Conservation (phyloP, 1,139 yeast genomes). For the Pichia sorboxylosa region DNA sequence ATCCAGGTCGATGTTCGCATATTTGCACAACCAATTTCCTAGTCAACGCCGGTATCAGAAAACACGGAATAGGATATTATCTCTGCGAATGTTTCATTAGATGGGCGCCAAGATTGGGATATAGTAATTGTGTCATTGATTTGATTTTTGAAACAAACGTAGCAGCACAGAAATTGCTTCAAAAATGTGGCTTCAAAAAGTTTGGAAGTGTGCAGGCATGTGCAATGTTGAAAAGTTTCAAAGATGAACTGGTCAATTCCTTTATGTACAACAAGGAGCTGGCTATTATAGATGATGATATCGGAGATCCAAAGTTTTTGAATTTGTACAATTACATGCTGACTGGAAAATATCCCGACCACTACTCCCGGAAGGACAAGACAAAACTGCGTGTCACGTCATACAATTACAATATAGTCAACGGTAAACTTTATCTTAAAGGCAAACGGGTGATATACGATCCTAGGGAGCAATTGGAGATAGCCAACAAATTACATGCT, state of each 20-base stretch:
- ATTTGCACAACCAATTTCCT: constrained; percentile 85
- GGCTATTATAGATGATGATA: constrained; percentile 26
- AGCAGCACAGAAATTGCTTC: constrained; percentile 72
- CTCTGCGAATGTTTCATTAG: constrained; percentile 72
- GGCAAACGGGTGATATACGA: constrained; percentile 77
- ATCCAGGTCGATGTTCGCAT: constrained; percentile 87
- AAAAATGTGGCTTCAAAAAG: constrained; percentile 63
- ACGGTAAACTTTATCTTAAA: constrained; percentile 57
- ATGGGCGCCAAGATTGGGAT: constrained; percentile 88
- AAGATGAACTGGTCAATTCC: constrained; percentile 65
- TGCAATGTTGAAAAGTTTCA: constrained; percentile 67
- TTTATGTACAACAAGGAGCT: constrained; percentile 34
- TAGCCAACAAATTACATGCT: constrained; percentile 68
- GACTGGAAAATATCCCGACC: constrained; percentile 78
- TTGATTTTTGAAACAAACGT: constrained; percentile 81
- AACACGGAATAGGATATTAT: constrained; percentile 85
- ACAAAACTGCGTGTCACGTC: constrained; percentile 75
- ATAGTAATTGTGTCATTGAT: constrained; percentile 73
- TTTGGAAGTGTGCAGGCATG: constrained; percentile 76
- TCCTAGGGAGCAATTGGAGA: constrained; percentile 58
- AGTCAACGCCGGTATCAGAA: constrained; percentile 85
- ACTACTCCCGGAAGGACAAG: constrained; percentile 73
- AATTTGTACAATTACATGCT: constrained; percentile 67
- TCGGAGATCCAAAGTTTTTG: constrained; percentile 53
- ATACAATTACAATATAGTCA: constrained; percentile 57